Percentiles rank a stretch among this genome's conserved stretches.
Evolutionary conservation across 1,284 basidiomycete genomes (phyloP).

Genomic region (Tilletia caries): DNA sequence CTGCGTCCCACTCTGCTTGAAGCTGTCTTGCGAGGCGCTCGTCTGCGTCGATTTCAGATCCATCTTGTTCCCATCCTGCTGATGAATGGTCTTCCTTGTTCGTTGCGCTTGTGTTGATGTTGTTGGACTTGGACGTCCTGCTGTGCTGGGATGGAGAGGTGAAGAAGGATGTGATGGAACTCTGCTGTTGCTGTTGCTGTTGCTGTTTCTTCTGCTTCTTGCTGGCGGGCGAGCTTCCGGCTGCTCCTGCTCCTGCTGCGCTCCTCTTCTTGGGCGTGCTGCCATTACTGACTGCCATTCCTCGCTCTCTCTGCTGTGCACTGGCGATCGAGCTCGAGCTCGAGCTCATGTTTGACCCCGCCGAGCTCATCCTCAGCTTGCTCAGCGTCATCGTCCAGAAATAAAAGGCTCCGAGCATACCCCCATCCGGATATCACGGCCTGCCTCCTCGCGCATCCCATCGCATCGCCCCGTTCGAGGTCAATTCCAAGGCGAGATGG

Average conservation of each 20-base stretch:
- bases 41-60: neutral
- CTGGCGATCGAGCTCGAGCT: neutral
- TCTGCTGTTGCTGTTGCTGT: neutral
- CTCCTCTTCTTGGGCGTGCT: neutral
- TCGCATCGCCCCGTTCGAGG: no score
- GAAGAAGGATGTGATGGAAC: slow-evolving; percentile 9
- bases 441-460: neutral
- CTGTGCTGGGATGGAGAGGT: no score
- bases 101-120: neutral
- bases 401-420: slow-evolving; percentile 6
- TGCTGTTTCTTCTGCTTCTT: neutral
- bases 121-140: no score
- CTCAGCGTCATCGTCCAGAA: neutral
- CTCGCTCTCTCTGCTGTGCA: neutral
- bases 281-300: neutral
- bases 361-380: neutral
- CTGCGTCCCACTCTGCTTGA: slow-evolving; percentile 2
- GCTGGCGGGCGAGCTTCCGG: neutral
- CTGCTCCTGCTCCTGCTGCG: neutral
- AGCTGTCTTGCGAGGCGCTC: neutral
- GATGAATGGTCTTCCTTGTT: no score
- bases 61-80: neutral
- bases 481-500: no score
- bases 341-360: no score
- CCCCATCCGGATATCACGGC: neutral